phyloP scores from a whole-genome alignment of 441 rosid species.

The Sinapis alba region DNA sequence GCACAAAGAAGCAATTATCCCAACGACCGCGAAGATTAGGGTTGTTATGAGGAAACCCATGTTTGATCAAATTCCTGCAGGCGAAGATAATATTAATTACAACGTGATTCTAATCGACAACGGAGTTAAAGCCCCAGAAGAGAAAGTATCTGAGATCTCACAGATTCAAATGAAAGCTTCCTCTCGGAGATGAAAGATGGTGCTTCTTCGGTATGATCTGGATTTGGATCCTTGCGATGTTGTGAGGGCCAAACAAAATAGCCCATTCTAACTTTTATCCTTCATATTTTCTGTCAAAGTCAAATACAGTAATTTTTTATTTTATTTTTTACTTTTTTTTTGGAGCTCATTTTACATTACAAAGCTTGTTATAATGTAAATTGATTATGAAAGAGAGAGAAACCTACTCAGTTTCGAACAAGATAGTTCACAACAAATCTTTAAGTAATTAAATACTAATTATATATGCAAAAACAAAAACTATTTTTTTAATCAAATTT shows the following conservation, averaged over 20 bases:
- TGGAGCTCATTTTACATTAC: not conserved
- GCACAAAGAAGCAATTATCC: constrained; percentile 75
- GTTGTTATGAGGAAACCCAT: constrained; percentile 96
- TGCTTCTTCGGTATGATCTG: not conserved
- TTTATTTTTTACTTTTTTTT: not conserved
- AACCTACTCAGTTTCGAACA: not conserved
- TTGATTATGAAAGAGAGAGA: not conserved
- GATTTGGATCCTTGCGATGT: constrained; percentile 25
- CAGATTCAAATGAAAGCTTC: constrained; percentile 28
- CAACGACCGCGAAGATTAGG: constrained; percentile 74
- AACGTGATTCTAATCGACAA: constrained; percentile 10
- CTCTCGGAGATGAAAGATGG: not conserved
- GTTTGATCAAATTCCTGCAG: constrained; percentile 36
- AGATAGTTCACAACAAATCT: not conserved
- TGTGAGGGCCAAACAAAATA: constrained; percentile 12
- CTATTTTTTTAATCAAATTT: not conserved
- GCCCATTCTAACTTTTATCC: not conserved
- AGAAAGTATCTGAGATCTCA: constrained; percentile 27
- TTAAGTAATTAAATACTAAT: too few relatives aligned
- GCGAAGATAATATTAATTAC: not conserved
- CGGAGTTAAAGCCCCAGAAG: not conserved
- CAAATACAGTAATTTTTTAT: not conserved
- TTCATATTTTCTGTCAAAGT: not conserved
- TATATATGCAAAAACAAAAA: not conserved
- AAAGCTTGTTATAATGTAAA: not conserved